Percentiles rank a stretch among this genome's conserved stretches.
Conservation (phyloP, 2,329 filamentous ascomycete species). For the Purpureocillium takamizusanense region DNA sequence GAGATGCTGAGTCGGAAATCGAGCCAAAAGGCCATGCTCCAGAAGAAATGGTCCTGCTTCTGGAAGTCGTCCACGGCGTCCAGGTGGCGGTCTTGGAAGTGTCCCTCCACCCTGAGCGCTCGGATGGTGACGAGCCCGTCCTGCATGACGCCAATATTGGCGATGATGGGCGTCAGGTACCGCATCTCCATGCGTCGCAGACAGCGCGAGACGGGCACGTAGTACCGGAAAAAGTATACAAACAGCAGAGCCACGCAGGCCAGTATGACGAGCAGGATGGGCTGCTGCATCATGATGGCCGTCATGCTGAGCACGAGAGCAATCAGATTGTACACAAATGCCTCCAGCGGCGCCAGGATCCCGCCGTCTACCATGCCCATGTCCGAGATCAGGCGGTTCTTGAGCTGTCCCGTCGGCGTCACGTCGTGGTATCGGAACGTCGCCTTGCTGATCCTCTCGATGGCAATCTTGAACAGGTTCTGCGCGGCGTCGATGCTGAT, state of each 20-base stretch:
- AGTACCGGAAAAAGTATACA: slow-evolving; percentile 63
- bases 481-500: slow-evolving; percentile 74
- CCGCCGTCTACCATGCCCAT: slow-evolving; percentile 84
- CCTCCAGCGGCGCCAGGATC: slow-evolving; percentile 66
- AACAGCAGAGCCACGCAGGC: slow-evolving; percentile 59
- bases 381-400: slow-evolving; percentile 87
- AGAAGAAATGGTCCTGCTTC: slow-evolving; percentile 94
- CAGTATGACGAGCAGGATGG: slow-evolving; percentile 66
- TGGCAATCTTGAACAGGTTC: slow-evolving; percentile 62
- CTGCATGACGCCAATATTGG: slow-evolving; percentile 82
- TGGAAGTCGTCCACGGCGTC: slow-evolving; percentile 80
- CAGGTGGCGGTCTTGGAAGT: slow-evolving; percentile 75
- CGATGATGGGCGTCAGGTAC: slow-evolving; percentile 79
- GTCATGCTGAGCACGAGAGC: slow-evolving; percentile 63
- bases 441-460: slow-evolving; percentile 65
- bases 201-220: slow-evolving; percentile 75
- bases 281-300: slow-evolving; percentile 73
- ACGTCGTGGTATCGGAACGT: slow-evolving; percentile 88
- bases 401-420: slow-evolving; percentile 78
- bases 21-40: slow-evolving; percentile 79
- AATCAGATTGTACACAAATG: slow-evolving; percentile 61
- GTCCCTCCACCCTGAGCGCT: slow-evolving; percentile 68
- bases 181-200: slow-evolving; percentile 82
- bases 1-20: slow-evolving; percentile 57
- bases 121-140: slow-evolving; percentile 81